Percentiles rank a stretch among this genome's conserved stretches.
phyloP scores from a whole-genome alignment of 2,329 filamentous ascomycete species.

The Ascochyta koolunga region DNA sequence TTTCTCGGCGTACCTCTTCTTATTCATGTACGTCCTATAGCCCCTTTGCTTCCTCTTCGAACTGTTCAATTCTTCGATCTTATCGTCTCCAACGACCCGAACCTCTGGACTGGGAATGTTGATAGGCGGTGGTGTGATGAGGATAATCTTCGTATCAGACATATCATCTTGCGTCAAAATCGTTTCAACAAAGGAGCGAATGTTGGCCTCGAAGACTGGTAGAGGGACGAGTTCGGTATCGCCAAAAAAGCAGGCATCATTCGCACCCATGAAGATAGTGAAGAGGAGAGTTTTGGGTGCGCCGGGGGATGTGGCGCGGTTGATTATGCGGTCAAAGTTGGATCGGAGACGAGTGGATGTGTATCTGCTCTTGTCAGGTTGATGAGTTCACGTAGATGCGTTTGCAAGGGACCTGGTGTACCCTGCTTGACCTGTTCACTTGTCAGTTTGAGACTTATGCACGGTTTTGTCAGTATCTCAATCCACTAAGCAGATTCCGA shows the following conservation, averaged over 20 bases:
- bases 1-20: conserved; percentile 47
- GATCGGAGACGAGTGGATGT: conserved; percentile 32
- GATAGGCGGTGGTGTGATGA: conserved; percentile 49
- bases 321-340: conserved; percentile 35
- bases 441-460: neutral
- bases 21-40: conserved; percentile 47
- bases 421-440: conserved; percentile 30
- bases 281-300: conserved; percentile 44
- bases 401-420: neutral
- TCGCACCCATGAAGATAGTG: conserved; percentile 50
- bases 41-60: conserved; percentile 23
- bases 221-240: conserved; percentile 40
- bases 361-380: conserved; percentile 27
- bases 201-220: conserved; percentile 41
- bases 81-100: neutral
- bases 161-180: conserved; percentile 41
- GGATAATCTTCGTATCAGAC: conserved; percentile 42
- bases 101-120: conserved; percentile 28
- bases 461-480: neutral
- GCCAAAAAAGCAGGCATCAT: conserved; percentile 45
- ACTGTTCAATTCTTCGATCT: conserved; percentile 9
- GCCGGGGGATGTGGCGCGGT: conserved; percentile 20
- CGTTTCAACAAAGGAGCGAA: conserved; percentile 44
- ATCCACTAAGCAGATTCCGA: too few species aligned
- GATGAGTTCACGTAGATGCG: neutral